Conservation (phyloP, 169 alveolate species). For the Plasmodium malariae region DNA sequence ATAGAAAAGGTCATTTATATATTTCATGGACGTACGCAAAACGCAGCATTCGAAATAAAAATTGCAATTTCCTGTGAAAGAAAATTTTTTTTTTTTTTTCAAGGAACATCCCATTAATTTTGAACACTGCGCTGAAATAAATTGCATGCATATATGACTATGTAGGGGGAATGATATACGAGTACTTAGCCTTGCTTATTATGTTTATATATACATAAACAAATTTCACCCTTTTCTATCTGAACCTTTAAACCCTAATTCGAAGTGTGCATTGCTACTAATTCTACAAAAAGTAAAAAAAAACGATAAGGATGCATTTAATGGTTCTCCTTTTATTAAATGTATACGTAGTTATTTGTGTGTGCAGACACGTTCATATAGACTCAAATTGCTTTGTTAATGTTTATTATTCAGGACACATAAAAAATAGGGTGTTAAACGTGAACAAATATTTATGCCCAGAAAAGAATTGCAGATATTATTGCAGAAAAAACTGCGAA, state of each 20-base stretch:
- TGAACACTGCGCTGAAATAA: background rate
- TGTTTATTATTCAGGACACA: constrained; percentile 2
- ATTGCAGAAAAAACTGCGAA: too few species aligned
- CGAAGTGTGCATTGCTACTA: background rate
- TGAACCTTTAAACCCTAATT: background rate
- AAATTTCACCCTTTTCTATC: too few species aligned
- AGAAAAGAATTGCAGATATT: constrained; percentile 18
- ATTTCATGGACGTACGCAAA: too few species aligned
- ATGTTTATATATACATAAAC: background rate
- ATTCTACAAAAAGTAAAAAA: background rate
- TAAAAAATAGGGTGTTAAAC: background rate
- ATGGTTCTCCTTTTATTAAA: constrained; percentile 10
- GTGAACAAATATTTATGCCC: constrained; percentile 7
- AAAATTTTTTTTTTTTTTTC: too few species aligned
- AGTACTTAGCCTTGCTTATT: background rate
- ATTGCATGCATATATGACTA: background rate
- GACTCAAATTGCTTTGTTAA: constrained; percentile 1
- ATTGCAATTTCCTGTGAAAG: too few species aligned
- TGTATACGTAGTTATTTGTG: constrained; percentile 1
- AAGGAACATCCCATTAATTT: background rate
- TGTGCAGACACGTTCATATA: constrained; percentile 43
- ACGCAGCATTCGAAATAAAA: too few species aligned
- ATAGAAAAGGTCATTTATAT: too few species aligned
- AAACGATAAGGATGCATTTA: constrained; percentile 32
- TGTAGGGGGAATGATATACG: background rate